Percentiles rank a stretch among this genome's conserved stretches.
Evolutionary conservation across 345 rosid species (phyloP).

Genomic region (Clarkia xantiana): DNA sequence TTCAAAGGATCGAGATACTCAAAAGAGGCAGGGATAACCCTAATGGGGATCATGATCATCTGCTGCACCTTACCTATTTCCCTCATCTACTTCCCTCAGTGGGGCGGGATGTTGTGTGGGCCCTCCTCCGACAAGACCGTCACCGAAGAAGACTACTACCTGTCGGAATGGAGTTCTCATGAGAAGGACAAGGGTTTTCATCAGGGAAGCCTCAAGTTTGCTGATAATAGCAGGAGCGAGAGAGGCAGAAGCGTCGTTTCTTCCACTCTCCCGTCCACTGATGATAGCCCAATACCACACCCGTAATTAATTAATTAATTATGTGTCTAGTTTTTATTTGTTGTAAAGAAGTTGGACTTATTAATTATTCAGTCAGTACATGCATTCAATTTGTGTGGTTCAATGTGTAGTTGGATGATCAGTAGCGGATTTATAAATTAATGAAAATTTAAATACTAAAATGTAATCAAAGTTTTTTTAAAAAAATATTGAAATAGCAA

Average conservation of each 20-base stretch:
- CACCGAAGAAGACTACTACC: conserved; percentile 68
- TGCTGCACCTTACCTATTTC: conserved; percentile 54
- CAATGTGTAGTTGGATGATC: too few species aligned
- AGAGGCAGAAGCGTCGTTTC: conserved; percentile 26
- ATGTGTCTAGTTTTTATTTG: too few species aligned
- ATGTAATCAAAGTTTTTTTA: too few species aligned
- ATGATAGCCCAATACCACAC: conserved; percentile 4
- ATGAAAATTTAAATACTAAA: too few species aligned
- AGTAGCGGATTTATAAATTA: too few species aligned
- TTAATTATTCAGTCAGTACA: too few species aligned
- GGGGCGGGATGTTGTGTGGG: conserved; percentile 92
- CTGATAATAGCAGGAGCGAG: conserved; percentile 56
- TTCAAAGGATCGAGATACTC: conserved; percentile 74
- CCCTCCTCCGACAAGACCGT: conserved; percentile 29
- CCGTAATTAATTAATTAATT: too few species aligned
- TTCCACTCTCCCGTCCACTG: conserved; percentile 7
- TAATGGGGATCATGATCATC: conserved; percentile 71
- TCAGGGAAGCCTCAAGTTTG: conserved; percentile 48
- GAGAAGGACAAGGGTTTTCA: conserved; percentile 51
- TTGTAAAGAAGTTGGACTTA: too few species aligned
- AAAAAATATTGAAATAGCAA: too few species aligned
- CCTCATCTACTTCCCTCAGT: conserved; percentile 67
- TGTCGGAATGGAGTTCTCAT: conserved; percentile 52
- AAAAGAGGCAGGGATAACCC: conserved; percentile 64
- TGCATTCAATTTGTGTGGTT: too few species aligned